Evolutionary conservation across 805 yeast genomes (phyloP), one percentile per base, ranked within the genome.

Genomic region (Lipomyces starkeyi): DNA sequence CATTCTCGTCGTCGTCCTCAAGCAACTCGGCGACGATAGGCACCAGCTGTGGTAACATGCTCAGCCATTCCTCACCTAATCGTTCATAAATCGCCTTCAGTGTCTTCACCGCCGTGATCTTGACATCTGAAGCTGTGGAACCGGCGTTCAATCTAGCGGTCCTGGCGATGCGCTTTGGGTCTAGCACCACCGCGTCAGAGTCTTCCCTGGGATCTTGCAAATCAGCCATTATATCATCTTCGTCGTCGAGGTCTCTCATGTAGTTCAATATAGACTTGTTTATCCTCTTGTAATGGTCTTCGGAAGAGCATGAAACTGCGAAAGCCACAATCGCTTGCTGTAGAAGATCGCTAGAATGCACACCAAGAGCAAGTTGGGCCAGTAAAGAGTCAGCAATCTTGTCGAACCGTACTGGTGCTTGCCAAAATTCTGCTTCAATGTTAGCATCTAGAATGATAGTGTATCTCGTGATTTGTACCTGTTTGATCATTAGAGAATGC

Each of bases 371-470:
- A 71, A 93, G 81, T 81, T 93, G 97, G 29, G 80, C 80, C 67
- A 90, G 80, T 70, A 95, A 83, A 2, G 90, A 84, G 52, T 79
- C 83, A 17, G 88, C 84, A 32, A 93, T 84, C 62, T 86, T 80
- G 53, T 90, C 96, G 77, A 92, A 95, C 77, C 99, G 86, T 32
- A 92, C 86, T 62, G 89, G 89, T 58, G 92, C 87, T 67, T 90
- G 89, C 99, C 99, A 95, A 81, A 91, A 95, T 75, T 95, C 99
- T 74, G 91, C 97, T 76, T 89, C 91, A 76, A 94, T 98, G 75
- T 88, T 89, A 40, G 22, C 29, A 9, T 27, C 27, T 22, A 55
- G 14, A 27, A 47, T 20, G 6, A 59, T n/a, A 14, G 2, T 5
- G 13, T 11, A 22, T 55, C 35, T 54, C 58, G 43, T 54, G 56